These are phyloP conservation scores for Kwoniella sp. DNA, from an alignment of 768 basidiomycete genomes.

Conservation along the genomic window DNA sequence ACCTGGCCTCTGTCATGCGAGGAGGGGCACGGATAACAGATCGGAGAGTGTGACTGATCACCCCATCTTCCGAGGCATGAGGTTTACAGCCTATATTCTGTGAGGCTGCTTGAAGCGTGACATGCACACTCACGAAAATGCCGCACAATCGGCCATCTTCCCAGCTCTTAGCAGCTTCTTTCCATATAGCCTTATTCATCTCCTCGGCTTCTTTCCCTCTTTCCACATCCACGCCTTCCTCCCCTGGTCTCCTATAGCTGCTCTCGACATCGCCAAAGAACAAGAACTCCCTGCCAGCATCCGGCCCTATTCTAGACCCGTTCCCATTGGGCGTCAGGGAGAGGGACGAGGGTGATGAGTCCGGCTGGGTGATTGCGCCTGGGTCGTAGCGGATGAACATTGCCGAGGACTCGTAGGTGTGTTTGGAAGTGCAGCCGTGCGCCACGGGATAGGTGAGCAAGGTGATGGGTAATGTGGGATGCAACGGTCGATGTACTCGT, in stretches of 20 bases:
- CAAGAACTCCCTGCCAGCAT: constrained; percentile 65
- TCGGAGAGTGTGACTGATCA: too few species aligned
- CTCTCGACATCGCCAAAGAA: constrained; percentile 96
- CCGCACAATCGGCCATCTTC: constrained; percentile 65
- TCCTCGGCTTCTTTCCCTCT: constrained; percentile 29
- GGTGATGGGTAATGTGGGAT: constrained; percentile 62
- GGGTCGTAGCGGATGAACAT: constrained; percentile 75
- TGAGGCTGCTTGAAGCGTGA: not conserved
- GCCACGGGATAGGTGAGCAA: constrained; percentile 68
- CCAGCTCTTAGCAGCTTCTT: constrained; percentile 73
- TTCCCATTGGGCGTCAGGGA: not conserved
- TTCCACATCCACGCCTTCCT: constrained; percentile 18
- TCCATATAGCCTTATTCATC: constrained; percentile 75
- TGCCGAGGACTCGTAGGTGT: constrained; percentile 74
- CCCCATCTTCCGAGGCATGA: too few species aligned
- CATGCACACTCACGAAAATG: constrained; percentile 71
- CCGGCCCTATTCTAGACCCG: not conserved
- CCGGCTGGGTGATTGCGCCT: constrained; percentile 52
- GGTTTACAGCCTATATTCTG: not conserved
- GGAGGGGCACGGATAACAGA: too few species aligned
- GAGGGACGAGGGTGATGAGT: not conserved
- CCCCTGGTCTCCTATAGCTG: constrained; percentile 16
- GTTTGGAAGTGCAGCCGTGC: constrained; percentile 65
- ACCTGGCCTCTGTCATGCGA: not conserved
- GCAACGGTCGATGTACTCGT: constrained; percentile 25